Evolutionary conservation across 2,329 filamentous ascomycete species (phyloP).

Genomic region (Penicillium sp.): DNA sequence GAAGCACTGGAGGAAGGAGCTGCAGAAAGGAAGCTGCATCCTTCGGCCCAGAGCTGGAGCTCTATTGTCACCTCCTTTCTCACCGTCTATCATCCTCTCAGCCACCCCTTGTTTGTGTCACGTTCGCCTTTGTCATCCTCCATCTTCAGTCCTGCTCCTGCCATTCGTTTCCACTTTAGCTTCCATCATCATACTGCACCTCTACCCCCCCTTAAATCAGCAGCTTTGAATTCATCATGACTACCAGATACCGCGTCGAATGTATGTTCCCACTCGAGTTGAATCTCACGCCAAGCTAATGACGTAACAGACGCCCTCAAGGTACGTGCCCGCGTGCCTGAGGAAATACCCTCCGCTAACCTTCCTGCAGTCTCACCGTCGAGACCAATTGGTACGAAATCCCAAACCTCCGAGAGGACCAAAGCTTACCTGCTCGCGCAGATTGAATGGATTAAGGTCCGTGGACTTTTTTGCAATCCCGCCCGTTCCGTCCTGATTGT

Average conservation of each 20-base stretch:
- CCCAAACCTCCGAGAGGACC: not conserved
- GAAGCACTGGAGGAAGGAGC: not conserved
- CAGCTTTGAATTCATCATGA: conserved; percentile 40
- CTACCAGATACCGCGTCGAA: conserved; percentile 65
- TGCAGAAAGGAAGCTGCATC: not conserved
- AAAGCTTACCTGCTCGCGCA: conserved; percentile 30
- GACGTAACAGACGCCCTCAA: conserved; percentile 64
- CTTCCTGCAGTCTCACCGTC: conserved; percentile 72
- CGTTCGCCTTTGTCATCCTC: not conserved
- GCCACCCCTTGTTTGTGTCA: conserved; percentile 3
- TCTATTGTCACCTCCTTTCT: not conserved
- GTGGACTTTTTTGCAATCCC: conserved; percentile 7
- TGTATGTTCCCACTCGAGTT: conserved; percentile 57
- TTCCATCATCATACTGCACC: not conserved
- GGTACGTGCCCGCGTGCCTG: conserved; percentile 45
- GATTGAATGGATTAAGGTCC: conserved; percentile 90
- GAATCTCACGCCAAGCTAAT: conserved; percentile 19
- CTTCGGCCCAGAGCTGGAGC: not conserved
- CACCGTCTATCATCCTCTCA: not conserved
- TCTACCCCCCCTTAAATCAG: not conserved
- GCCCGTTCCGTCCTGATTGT: conserved; percentile 3
- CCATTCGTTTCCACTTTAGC: not conserved
- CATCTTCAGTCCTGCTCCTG: not conserved
- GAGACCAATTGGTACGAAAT: conserved; percentile 77
- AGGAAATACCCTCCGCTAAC: conserved; percentile 11